phyloP scores from a whole-genome alignment of 768 basidiomycete genomes.

The Coprinellus micaceus region DNA sequence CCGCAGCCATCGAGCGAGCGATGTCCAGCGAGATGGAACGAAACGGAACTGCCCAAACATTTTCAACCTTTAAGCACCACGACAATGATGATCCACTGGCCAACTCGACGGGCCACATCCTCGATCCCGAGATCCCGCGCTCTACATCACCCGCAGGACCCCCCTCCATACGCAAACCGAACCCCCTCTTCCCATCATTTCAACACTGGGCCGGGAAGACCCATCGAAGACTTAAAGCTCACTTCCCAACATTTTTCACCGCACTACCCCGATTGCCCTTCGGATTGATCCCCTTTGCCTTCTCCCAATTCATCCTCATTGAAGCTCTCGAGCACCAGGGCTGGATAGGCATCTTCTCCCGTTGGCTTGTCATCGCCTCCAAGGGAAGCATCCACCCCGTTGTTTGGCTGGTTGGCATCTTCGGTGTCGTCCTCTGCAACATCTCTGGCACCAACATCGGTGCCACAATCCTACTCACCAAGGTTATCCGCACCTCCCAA shows the following conservation, averaged over 20 bases:
- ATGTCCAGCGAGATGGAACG: background rate
- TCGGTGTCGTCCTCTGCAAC: conserved; percentile 76
- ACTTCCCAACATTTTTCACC: conserved; percentile 71
- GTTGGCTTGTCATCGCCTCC: conserved; percentile 54
- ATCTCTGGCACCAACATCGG: conserved; percentile 89
- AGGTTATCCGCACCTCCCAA: conserved; percentile 54
- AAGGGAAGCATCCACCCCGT: conserved; percentile 41
- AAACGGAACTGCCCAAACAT: background rate
- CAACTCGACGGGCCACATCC: background rate
- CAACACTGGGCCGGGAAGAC: background rate
- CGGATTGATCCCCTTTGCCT: conserved; percentile 84
- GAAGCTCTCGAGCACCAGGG: conserved; percentile 77
- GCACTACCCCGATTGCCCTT: conserved; percentile 74
- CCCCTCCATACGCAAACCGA: background rate
- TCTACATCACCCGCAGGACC: background rate
- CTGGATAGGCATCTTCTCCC: conserved; percentile 83
- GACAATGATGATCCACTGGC: background rate
- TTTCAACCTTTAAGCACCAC: background rate
- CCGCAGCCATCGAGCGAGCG: background rate
- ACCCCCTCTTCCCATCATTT: background rate
- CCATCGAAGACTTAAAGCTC: conserved; percentile 20
- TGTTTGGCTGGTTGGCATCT: conserved; percentile 65
- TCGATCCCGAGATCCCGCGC: background rate
- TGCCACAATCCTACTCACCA: conserved; percentile 83
- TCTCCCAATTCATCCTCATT: conserved; percentile 92